Evolutionary conservation across 2,329 filamentous ascomycete genomes (phyloP).

Genomic region (Coniosporium tulheliwenetii): DNA sequence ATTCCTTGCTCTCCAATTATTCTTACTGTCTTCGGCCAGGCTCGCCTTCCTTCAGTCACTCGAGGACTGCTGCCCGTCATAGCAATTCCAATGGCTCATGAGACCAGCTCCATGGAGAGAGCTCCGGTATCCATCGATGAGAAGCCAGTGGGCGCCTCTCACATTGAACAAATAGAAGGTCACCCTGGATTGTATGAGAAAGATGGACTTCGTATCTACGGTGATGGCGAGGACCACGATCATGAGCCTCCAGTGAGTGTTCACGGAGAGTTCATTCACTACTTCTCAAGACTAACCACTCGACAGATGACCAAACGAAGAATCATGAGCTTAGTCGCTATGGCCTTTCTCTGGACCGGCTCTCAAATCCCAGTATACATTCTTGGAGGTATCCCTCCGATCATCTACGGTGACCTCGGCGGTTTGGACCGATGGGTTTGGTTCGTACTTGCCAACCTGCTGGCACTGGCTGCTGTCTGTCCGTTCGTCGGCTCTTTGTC

Average conservation of each 20-base stretch:
- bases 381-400: conserved; percentile 28
- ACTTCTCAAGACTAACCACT: background rate
- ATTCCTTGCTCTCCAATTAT: too few relatives aligned
- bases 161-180: conserved; percentile 15
- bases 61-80: too few relatives aligned
- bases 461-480: conserved; percentile 40
- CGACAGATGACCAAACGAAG: conserved; percentile 34
- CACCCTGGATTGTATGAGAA: conserved; percentile 31
- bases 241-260: conserved; percentile 26
- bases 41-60: too few relatives aligned
- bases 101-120: too few relatives aligned
- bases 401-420: conserved; percentile 41
- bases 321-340: conserved; percentile 39
- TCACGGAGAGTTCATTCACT: too few relatives aligned
- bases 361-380: conserved; percentile 41
- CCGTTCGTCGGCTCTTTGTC: conserved; percentile 52
- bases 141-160: too few relatives aligned
- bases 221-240: conserved; percentile 31
- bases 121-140: too few relatives aligned
- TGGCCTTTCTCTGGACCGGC: conserved; percentile 46
- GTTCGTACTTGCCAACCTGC: conserved; percentile 39
- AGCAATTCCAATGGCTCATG: too few relatives aligned
- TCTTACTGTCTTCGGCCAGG: too few relatives aligned
- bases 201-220: conserved; percentile 27
- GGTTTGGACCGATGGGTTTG: conserved; percentile 44